These are phyloP conservation scores for Penicillium arizonense DNA, from an alignment of 495 filamentous ascomycete genomes.

Conservation along the genomic window DNA sequence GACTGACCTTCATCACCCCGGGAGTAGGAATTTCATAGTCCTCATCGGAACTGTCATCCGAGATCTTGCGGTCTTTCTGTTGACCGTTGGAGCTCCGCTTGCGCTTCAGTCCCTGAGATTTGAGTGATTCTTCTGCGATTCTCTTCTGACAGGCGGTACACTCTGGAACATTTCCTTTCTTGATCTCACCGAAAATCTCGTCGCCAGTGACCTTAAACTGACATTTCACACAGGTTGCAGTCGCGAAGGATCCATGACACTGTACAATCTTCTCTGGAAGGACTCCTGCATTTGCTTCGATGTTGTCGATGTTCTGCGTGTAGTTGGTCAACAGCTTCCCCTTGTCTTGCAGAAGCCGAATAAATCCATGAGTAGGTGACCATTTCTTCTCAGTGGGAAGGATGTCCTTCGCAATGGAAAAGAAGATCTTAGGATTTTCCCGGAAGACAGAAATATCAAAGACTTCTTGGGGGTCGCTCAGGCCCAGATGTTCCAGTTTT, in stretches of 20 bases:
- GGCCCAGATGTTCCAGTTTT: slow-evolving; percentile 70
- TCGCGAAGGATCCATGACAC: slow-evolving; percentile 94
- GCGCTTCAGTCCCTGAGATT: slow-evolving; percentile 62
- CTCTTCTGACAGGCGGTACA: slow-evolving; percentile 43
- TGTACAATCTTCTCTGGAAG: slow-evolving; percentile 82
- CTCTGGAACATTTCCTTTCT: slow-evolving; percentile 64
- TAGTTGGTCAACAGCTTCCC: slow-evolving; percentile 93
- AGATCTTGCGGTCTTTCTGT: slow-evolving; percentile 50
- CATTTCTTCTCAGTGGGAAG: slow-evolving; percentile 69
- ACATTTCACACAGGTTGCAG: slow-evolving; percentile 86
- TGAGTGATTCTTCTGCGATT: slow-evolving; percentile 39
- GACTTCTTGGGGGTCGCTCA: slow-evolving; percentile 88
- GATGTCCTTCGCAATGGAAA: slow-evolving; percentile 87
- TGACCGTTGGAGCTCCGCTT: slow-evolving; percentile 67
- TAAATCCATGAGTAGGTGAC: slow-evolving; percentile 93
- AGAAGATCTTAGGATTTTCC: slow-evolving; percentile 88
- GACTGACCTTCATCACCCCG: slow-evolving; percentile 83
- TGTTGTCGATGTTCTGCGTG: slow-evolving; percentile 98
- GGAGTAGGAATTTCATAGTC: slow-evolving; percentile 68
- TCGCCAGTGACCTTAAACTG: slow-evolving; percentile 70
- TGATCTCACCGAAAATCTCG: slow-evolving; percentile 75
- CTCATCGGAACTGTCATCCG: slow-evolving; percentile 66
- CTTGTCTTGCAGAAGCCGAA: slow-evolving; percentile 88
- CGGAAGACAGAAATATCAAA: slow-evolving; percentile 87
- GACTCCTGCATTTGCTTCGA: slow-evolving; percentile 87